Evolutionary conservation across 305 asterid species (phyloP), one percentile per base, ranked within the genome.

Genomic region (Fraxinus latifolia): DNA sequence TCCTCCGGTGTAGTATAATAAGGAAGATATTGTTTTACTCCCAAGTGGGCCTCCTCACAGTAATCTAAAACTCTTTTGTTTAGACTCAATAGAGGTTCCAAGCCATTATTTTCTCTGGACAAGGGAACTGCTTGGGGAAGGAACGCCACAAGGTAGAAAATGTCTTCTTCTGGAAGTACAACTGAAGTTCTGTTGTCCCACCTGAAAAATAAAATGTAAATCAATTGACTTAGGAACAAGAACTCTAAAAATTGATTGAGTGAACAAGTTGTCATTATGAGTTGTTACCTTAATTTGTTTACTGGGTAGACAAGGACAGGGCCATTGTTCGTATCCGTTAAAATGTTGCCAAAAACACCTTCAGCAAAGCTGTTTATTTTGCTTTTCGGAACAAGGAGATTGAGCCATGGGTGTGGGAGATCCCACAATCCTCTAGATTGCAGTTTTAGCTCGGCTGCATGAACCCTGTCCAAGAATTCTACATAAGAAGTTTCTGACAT

Each of bases 321-420:
- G 29, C 97, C 97, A 67, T 87, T 89, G 77, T 88, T 91, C 73
- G 98, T 93, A 77, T 95, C 87, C 25, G 87, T 89, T 33, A 93
- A 32, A 42, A 95, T 91, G 80, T 87, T 86, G 7, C 95, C 94
- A 55, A 94, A 94, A 72, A 93, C 97, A 32, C 83, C 89, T 47
- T 88, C 86, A 39, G 95, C 91, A 71, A 95, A 95, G 14, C 37
- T 58, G 72, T 89, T 90, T 68, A 93, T 91, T 68, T 92, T 93
- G 87, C 93, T 93, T 85, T 82, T 86, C 3, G 98, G 97, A 36
- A 95, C 90, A 25, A 93, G 92, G 47, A 95, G 95, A 62, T 93
- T 92, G 21, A 93, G 93, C 98, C 98, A 95, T 79, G 98, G 98
- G 83, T 95, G 98, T 74, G 96, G 93, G 29, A 93, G 83, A 79